These are phyloP conservation scores for Corymbia citriodora DNA, from an alignment of 441 rosid species.

Conservation along the genomic window DNA sequence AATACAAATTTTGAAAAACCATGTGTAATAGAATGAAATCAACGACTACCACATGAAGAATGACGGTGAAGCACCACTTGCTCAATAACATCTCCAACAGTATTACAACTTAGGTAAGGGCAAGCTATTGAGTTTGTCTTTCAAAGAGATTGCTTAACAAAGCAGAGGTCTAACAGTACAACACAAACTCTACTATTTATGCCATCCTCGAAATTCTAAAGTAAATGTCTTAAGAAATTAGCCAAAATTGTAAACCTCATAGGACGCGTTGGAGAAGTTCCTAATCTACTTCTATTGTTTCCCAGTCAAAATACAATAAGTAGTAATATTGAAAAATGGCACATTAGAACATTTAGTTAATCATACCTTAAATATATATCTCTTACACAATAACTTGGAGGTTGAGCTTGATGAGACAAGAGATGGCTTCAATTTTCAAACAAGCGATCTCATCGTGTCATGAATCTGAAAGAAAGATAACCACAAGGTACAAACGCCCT, in stretches of 20 bases:
- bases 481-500: background rate
- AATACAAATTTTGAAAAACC: background rate
- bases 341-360: background rate
- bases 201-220: background rate
- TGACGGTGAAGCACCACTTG: background rate
- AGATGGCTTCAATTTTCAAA: background rate
- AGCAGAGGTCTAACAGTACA: background rate
- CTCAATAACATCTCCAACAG: background rate
- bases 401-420: background rate
- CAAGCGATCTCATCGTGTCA: background rate
- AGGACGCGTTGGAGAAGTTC: background rate
- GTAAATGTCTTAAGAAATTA: background rate
- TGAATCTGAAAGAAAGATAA: background rate
- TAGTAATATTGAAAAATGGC: background rate
- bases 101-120: background rate
- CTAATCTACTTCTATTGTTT: background rate
- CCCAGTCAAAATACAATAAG: background rate
- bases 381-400: background rate
- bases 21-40: background rate
- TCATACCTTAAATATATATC: background rate
- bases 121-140: background rate
- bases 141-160: background rate
- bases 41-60: background rate
- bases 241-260: background rate
- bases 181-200: background rate